Conservation (phyloP, 139 green algal species). For the Chlamydomonas schloesseri region DNA sequence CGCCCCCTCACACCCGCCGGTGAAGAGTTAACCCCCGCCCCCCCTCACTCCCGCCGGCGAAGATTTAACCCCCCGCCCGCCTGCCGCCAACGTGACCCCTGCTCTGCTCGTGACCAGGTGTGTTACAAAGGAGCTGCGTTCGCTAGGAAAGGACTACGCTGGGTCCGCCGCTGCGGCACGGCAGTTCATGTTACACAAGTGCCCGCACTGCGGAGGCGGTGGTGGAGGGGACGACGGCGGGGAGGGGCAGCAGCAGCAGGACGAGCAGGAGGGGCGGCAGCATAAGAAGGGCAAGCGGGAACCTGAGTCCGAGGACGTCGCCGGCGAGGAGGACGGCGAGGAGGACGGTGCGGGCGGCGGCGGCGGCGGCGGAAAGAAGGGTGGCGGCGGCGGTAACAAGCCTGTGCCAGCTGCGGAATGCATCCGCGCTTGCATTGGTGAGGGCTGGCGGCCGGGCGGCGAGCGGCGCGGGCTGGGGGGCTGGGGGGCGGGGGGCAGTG, state of each 20-base stretch:
- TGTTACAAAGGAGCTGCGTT: slow-evolving; percentile 71
- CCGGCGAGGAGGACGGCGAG: background rate
- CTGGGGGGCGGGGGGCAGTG: too few relatives aligned
- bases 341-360: background rate
- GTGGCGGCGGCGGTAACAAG: background rate
- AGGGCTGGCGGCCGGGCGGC: background rate
- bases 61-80: too few relatives aligned
- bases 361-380: background rate
- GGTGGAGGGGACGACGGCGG: background rate
- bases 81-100: too few relatives aligned
- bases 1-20: too few relatives aligned
- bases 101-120: too few relatives aligned
- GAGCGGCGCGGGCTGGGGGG: too few relatives aligned
- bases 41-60: too few relatives aligned
- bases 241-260: too few relatives aligned
- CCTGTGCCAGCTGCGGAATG: slow-evolving; percentile 63
- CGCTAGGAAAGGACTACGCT: slow-evolving; percentile 63
- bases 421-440: slow-evolving; percentile 59
- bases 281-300: background rate
- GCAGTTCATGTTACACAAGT: slow-evolving; percentile 71
- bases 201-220: slow-evolving; percentile 54
- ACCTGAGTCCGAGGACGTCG: background rate
- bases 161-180: slow-evolving; percentile 5
- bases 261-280: background rate
- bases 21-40: too few relatives aligned